Evolutionary conservation across 257 asterid genomes (phyloP).

Genomic region (Salvia hispanica): DNA sequence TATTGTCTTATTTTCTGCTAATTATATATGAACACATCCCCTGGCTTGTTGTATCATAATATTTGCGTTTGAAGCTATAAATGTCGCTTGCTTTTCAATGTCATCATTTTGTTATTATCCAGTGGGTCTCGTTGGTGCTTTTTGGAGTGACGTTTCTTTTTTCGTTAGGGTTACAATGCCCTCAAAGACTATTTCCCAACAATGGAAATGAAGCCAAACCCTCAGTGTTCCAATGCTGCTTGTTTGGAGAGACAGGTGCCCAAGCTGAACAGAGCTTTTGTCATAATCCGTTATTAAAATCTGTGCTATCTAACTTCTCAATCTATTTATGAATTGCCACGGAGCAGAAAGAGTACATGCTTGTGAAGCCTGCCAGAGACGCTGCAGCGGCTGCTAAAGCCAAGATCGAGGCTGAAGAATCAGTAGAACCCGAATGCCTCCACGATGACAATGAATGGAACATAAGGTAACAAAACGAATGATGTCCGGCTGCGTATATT

Average conservation of each 20-base stretch:
- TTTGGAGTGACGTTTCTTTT: conserved; percentile 7
- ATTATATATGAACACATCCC: neutral
- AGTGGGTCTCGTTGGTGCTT: conserved; percentile 12
- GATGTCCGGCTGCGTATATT: conserved; percentile 1
- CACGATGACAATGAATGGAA: conserved; percentile 96
- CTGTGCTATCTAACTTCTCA: conserved; percentile 1
- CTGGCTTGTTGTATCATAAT: conserved; percentile 7
- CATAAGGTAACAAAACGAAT: conserved; percentile 58
- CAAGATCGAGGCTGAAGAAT: conserved; percentile 60
- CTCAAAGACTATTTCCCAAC: conserved; percentile 95
- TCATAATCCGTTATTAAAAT: neutral
- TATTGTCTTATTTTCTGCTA: neutral
- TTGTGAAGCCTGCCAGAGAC: conserved; percentile 82
- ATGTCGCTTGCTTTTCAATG: neutral
- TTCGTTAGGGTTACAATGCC: conserved; percentile 87
- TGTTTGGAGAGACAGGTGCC: conserved; percentile 95
- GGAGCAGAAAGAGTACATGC: conserved; percentile 73
- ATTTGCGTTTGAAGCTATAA: neutral
- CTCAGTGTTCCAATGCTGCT: conserved; percentile 92
- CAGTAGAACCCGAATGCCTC: conserved; percentile 55
- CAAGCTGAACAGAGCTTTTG: conserved; percentile 21
- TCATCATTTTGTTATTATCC: neutral
- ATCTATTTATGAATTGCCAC: conserved; percentile 7
- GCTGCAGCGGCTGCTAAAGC: conserved; percentile 78
- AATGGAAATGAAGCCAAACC: conserved; percentile 97